Base-by-base conservation (phyloP, 768 basidiomycete genomes). In the Pleurotus giganteus region DNA sequence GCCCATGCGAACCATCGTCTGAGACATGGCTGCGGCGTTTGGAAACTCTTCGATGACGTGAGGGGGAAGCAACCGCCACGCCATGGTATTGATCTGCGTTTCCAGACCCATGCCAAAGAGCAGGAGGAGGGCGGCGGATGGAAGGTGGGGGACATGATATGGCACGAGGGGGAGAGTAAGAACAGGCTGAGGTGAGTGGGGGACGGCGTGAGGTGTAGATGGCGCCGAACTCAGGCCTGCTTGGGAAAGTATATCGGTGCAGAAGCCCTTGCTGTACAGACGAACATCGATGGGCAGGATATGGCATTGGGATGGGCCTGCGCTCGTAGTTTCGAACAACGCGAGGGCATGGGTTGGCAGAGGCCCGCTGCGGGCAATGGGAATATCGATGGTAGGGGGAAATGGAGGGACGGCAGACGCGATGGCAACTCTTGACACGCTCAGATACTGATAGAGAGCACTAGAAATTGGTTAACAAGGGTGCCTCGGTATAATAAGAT, bases 41-140 rank as follows among this genome's bases (percentile, higher is more conserved):
- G 85, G 85, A 63, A 85, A 88, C 65, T 88, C 85, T 55, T 72
- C 79, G 17, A 80, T 72, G n/a, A 74, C 77, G 31, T 70, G 58
- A 3, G 72, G 60, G 0, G 85, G 85, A n/a, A 86, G 81, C 29
- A 86, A 71, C 54, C 70, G 74, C 55, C 74, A 75, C 13, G 75
- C 77, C 24, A 86, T 73, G 27, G 71, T 57, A 44, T 80, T 75
- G 11, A 71, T 65, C 28, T 79, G 74, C 9, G 67, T 69, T 63
- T 84, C 82, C 43, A 85, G 70, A 17, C 76, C 72, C 34, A 85
- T 73, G 2, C 75, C 82, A 56, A 80, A 86, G 56, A 87, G 78
- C 26, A 86, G 69, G 15, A 87, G 71, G 1, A 87, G 68, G 0
- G 85, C 73, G 34, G 85, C 66, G 0, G 85, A 83, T 2, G 71